phyloP scores from a whole-genome alignment of 148 eudicot genomes.

The Vaccinium darrowii region DNA sequence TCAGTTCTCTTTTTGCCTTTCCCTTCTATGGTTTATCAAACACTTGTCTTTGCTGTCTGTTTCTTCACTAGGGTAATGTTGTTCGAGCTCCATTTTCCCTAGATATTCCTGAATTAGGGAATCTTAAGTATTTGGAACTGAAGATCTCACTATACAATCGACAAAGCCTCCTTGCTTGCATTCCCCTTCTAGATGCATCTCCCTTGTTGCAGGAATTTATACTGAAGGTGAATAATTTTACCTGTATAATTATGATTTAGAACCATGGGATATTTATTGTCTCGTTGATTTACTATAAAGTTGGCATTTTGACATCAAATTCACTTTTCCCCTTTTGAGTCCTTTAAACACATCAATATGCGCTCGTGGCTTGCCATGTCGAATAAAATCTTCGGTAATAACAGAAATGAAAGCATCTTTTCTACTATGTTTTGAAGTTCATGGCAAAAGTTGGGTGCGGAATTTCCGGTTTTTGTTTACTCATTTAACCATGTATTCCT shows the following conservation, averaged over 20 bases:
- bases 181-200: neutral
- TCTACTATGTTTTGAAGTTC: neutral
- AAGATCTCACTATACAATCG: neutral
- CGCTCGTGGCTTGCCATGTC: neutral
- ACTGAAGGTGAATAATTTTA: neutral
- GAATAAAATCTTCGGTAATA: neutral
- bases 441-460: neutral
- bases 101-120: neutral
- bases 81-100: neutral
- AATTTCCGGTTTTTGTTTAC: too few species aligned
- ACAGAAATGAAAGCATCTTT: neutral
- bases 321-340: neutral
- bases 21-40: neutral
- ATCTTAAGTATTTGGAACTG: conserved; percentile 1
- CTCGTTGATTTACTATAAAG: neutral
- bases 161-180: conserved; percentile 9
- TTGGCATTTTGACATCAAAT: neutral
- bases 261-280: too few species aligned
- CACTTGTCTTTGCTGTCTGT: neutral
- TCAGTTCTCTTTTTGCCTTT: neutral
- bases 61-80: neutral
- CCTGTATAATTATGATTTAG: too few species aligned
- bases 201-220: neutral
- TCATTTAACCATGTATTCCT: neutral
- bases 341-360: neutral